These are phyloP conservation scores for Aspergillus carlsbadensis DNA, from an alignment of 495 filamentous ascomycete species.

Conservation along the genomic window DNA sequence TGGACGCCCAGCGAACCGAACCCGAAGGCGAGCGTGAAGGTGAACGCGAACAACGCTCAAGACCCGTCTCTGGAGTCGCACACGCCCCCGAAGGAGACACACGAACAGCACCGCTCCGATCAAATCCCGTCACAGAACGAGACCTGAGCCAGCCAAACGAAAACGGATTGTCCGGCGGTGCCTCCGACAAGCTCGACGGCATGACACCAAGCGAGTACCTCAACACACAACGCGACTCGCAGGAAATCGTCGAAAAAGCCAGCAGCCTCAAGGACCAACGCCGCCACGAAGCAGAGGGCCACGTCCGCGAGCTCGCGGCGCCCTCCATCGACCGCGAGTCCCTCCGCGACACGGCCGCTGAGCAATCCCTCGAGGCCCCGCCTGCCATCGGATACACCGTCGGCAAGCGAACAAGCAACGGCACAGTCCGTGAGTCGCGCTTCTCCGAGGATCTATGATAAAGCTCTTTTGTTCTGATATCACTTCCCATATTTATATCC, in stretches of 20 bases:
- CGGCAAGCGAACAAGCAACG: constrained; percentile 29
- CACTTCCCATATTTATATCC: not conserved
- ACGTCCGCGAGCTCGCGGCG: constrained; percentile 1
- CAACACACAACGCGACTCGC: constrained; percentile 15
- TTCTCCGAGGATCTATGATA: constrained; percentile 49
- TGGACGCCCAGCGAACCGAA: not conserved
- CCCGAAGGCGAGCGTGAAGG: constrained; percentile 9
- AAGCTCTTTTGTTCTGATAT: not conserved
- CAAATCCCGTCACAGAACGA: constrained; percentile 30
- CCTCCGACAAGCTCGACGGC: constrained; percentile 7
- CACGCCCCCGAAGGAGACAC: constrained; percentile 15
- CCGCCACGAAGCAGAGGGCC: constrained; percentile 7
- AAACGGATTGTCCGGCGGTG: constrained; percentile 16
- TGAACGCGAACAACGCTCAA: constrained; percentile 4
- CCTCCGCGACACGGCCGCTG: constrained; percentile 47
- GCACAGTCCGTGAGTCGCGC: constrained; percentile 38
- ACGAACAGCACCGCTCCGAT: constrained; percentile 30
- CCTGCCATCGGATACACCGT: constrained; percentile 22
- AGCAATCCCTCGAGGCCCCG: constrained; percentile 45
- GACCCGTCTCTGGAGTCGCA: constrained; percentile 4
- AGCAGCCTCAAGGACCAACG: constrained; percentile 17
- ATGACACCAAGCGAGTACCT: constrained; percentile 18
- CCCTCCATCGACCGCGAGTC: constrained; percentile 36
- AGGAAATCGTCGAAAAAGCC: constrained; percentile 20
- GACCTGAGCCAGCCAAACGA: constrained; percentile 22